Base-by-base conservation (phyloP, 495 filamentous ascomycete species). In the Penicillium flavigenum region DNA sequence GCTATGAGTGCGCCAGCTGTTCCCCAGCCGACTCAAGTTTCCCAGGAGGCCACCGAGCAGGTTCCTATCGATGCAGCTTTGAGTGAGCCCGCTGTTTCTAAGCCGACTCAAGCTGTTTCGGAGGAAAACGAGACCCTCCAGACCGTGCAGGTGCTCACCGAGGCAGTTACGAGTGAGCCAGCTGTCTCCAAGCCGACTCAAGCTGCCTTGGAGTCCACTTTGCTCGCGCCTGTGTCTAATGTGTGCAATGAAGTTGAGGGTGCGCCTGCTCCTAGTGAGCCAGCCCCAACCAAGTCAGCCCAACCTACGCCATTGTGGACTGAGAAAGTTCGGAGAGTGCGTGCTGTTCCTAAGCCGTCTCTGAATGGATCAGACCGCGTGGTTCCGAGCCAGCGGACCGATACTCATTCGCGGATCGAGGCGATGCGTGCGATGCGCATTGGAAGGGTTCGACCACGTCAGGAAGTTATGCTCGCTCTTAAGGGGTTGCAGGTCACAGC, bases 401-500 rank as follows among this genome's bases (percentile, higher is more conserved):
- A 2, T 48, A 20, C 27, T 20, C n/a, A 29, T 8, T 48, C 46
- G 46, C 46, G 32, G 10, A 8, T 32, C 2, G 27, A 48, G 12
- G 27, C 14, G 3, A 6, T 48, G n/a, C 5, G 7, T 17, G 4
- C 27, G 4, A 10, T 1, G 8, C 29, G 16, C 8, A 3, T 3
- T n/a, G 46, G 8, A 31, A 4, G 12, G 27, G 32, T n/a, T 20
- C 27, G 10, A 29, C 20, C 46, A 8, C 19, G 3, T 22, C 22
- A 22, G 1, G 5, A 10, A 32, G n/a, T 48, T 20, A 1, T 20
- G 20, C 20, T 9, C 0, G 20, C 46, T 19, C 27, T 19, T 27
- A 10, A 14, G 46, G 26, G 24, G n/a, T 32, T 48, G 46, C 46
- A 32, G 27, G 46, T 48, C 46, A 48, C 29, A 48, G 46, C 46